Evolutionary conservation across 1,284 basidiomycete genomes (phyloP), one percentile per base, ranked within the genome.

Genomic region (Leucoagaricus sp.): DNA sequence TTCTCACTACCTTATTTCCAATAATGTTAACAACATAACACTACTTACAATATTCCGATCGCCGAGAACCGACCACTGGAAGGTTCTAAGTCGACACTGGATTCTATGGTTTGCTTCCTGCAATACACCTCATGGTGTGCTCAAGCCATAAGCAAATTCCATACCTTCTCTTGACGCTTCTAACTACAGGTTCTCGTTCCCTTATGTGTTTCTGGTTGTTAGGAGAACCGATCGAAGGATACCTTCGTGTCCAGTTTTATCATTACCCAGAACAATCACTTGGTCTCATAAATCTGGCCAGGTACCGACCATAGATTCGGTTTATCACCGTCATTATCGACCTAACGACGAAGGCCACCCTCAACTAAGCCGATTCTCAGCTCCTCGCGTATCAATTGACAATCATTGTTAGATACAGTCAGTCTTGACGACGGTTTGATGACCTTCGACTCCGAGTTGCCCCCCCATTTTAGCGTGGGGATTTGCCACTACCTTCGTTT

Each of bases 381-480:
- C 28, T 33, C 33, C 34, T 36, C 21, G 31, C 17, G 38, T 13
- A n/a, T 6, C 10, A 28, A 13, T 26, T 36, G 36, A 8, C 15
- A 9, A 33, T 9, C 38, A 41, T 48, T 40, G 23, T 29, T 15
- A 17, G 10, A 47, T 40, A 48, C 26, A 44, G 54, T 38, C 47
- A 33, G 23, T 44, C 46, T 49, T 55, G 36, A 33, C 53, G 42
- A 55, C 53, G 36, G 25, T 17, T 28, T 46, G 51, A 53, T 53
- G 31, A 34, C 19, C 42, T 38, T 42, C 29, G 33, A 45, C 25
- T 38, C 26, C 10, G 25, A 36, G 51, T 25, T 8, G 15, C 42
- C 10, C 25, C 12, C 25, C 19, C 21, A 5, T 6, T 44, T 23
- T 5, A 8, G 44, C 15, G 44, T 45, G 17, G 52, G 25, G 33